Base-by-base conservation (phyloP, 768 basidiomycete species). In the Clavulina sp. region DNA sequence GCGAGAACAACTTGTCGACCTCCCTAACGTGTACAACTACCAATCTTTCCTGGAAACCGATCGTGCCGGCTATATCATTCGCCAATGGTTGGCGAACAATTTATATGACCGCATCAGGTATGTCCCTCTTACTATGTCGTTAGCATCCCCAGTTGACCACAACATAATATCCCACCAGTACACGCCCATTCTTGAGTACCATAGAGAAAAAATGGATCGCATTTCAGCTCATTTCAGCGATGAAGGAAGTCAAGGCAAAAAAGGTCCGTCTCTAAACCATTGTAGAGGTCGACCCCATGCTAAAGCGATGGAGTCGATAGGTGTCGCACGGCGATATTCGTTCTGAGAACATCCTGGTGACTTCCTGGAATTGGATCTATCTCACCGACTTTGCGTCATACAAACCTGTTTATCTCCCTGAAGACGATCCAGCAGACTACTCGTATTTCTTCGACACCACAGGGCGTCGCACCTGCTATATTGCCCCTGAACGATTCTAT, bases 121-220 rank as follows among this genome's bases (percentile, higher is more conserved):
- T 51, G 78, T 62, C 3, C 3, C 5, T 5, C 23, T 34, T n/a
- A n/a, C n/a, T n/a, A n/a, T n/a, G n/a, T n/a, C n/a, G 23, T 24
- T 48, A 21, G 28, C 23, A 26, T 9, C 30, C 29, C 3, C 4
- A 13, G 9, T 1, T 26, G 26, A 13, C 40, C 32, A 29, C 16
- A 46, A 33, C 6, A 32, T 3, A n/a, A 23, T 48, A 32, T 52
- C 5, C 41, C 41, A 41, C 1, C 59, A 99, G 95, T 61, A 97
- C 92, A 2, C 85, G 93, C 32, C 95, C 95, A 3, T 99, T 97
- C 67, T 71, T 99, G 36, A 82, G 78, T 55, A 64, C 72, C 55
- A 74, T 97, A 23, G 95, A 99, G 70, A 97, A 97, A 74, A 88
- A 87, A 62, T 99, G 93, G 95, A 88, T 97, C 53, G 80, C 84